Base-by-base conservation (phyloP, 2,329 filamentous ascomycete species). In the Fusarium domesticum region DNA sequence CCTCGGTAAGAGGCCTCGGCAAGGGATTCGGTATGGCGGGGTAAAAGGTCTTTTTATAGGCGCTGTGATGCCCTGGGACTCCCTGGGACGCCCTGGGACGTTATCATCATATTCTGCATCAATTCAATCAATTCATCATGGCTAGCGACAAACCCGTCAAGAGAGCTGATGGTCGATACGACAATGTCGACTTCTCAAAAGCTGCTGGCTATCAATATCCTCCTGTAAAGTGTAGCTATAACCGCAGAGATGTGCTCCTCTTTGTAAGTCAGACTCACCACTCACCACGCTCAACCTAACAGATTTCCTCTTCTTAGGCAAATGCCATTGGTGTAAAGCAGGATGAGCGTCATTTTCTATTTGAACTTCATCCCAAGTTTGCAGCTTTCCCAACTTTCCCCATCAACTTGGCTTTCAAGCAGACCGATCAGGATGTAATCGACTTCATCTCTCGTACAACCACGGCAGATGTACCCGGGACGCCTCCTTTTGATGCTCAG, bases 331-430 rank as follows among this genome's bases (percentile, higher is more conserved):
- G 67, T 10, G 58, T 56, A 23, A 59, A 64, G 39, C 62, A 62
- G 18, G 63, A 70, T 37, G 70, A 73, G 45, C 60, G 65, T 5
- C 71, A 74, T 47, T 70, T 72, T 45, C 59, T 69, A 16, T 71
- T 72, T 53, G 72, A 75, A 40, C 61, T 70, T 2, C 64, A 74
- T 28, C 69, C 70, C 5, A 58, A 63, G 16, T 74, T 74, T 36
- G 65, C 70, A 14, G 61, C 59, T 6, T 74, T 74, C 48, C 72
- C 72, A n/a, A 74, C 71, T 0, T 74, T 73, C 44, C 66, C 71
- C 19, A 67, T 72, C 51, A 72, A 72, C 43, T 62, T 73, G 5
- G 61, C 64, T 30, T 73, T 72, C 58, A 74, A 74, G 55, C 65
- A 69, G 53, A 70, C 70, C 6, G 64, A 68, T 39, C 67, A 71